These are phyloP conservation scores for Physcia stellaris DNA, from an alignment of 495 filamentous ascomycete genomes.

Conservation along the genomic window DNA sequence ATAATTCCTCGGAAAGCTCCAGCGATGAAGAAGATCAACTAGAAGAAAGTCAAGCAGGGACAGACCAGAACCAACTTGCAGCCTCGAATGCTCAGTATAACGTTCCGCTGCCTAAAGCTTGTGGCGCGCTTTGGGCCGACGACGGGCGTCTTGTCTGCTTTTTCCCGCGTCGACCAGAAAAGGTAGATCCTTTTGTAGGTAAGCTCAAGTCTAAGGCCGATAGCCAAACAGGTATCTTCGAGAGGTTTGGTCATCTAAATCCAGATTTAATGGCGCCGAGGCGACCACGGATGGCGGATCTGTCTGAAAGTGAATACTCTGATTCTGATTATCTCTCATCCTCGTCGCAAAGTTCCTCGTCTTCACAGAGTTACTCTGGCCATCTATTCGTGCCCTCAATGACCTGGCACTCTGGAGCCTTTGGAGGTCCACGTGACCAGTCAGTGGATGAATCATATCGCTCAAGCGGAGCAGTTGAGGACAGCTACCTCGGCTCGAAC, in stretches of 20 bases:
- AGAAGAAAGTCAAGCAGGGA: constrained; percentile 38
- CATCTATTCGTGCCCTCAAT: constrained; percentile 34
- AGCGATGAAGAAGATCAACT: constrained; percentile 74
- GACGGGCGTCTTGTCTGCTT: constrained; percentile 76
- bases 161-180: constrained; percentile 73
- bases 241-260: constrained; percentile 74
- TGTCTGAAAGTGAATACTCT: constrained; percentile 31
- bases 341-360: constrained; percentile 58
- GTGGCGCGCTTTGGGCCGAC: constrained; percentile 63
- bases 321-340: constrained; percentile 53
- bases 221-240: constrained; percentile 57
- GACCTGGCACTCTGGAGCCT: constrained; percentile 37
- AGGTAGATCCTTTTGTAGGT: no score
- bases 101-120: constrained; percentile 60
- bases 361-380: constrained; percentile 44
- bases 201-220: no score
- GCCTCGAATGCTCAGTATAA: constrained; percentile 57
- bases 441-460: constrained; percentile 42
- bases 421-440: constrained; percentile 30
- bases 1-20: constrained; percentile 51
- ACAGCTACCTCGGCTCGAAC: no score
- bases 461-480: constrained; percentile 34
- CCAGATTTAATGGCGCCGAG: no score
- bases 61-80: constrained; percentile 27
- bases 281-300: no score